Conservation (phyloP, 2,329 filamentous ascomycete species). For the Lomentospora prolificans region DNA sequence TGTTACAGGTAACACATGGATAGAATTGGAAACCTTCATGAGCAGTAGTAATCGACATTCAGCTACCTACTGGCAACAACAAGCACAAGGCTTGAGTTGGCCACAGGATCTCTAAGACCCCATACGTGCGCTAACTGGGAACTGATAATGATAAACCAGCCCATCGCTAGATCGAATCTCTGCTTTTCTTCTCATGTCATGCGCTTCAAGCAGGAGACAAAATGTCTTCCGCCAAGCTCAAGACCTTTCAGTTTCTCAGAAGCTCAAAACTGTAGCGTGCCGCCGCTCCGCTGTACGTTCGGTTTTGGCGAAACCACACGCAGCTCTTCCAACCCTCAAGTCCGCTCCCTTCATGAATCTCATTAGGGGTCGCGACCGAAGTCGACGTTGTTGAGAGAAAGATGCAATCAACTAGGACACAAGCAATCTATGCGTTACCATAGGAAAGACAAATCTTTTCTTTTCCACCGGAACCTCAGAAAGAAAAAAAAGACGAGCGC, state of each 20-base stretch:
- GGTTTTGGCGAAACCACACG: no score
- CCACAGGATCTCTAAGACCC: background rate
- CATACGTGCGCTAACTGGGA: background rate
- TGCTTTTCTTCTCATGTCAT: background rate
- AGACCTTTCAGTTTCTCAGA: background rate
- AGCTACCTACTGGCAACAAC: background rate
- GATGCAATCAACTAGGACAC: conserved; percentile 12
- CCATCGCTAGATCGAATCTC: background rate
- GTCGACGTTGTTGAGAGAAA: conserved; percentile 1
- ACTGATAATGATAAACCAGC: background rate
- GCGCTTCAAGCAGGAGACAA: background rate
- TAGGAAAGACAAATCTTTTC: conserved; percentile 23
- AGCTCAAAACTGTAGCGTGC: background rate
- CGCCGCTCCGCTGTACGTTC: background rate
- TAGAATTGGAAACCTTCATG: background rate
- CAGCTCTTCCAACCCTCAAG: background rate
- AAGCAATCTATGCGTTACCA: conserved; percentile 31
- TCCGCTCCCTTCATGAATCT: background rate
- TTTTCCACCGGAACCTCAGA: conserved; percentile 12
- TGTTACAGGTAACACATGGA: no score
- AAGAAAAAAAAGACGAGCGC: background rate
- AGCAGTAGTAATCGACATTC: background rate
- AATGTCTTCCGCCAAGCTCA: no score
- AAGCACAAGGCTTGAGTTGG: background rate
- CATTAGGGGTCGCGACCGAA: conserved; percentile 6